Percentiles rank a stretch among this genome's conserved stretches.
phyloP scores from a whole-genome alignment of 257 asterid genomes.

The Jasminum sambac region DNA sequence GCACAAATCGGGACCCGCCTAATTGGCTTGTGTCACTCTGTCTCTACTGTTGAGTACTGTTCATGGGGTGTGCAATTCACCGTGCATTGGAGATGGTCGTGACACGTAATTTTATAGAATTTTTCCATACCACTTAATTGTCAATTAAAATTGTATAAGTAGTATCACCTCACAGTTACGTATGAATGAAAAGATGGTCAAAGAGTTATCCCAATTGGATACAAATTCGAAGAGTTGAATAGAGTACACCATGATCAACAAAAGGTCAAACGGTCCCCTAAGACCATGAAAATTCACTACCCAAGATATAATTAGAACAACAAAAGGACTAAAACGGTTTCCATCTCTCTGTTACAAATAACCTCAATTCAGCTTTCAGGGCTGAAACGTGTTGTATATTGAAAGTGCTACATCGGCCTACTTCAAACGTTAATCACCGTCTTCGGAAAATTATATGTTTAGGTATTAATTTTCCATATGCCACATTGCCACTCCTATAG shows the following conservation, averaged over 20 bases:
- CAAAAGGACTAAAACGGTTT: background rate
- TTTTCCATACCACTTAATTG: too few relatives aligned
- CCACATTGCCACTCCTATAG: slow-evolving; percentile 79
- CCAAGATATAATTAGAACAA: background rate
- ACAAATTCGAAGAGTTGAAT: background rate
- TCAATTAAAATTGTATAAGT: too few relatives aligned
- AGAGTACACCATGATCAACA: background rate
- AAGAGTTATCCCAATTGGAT: background rate
- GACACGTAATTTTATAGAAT: too few relatives aligned
- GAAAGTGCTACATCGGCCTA: background rate
- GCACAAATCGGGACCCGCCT: too few relatives aligned
- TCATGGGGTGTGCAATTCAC: too few relatives aligned
- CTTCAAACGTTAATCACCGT: background rate
- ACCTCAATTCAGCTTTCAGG: background rate
- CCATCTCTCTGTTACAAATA: background rate
- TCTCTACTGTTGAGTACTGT: too few relatives aligned
- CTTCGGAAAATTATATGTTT: slow-evolving; percentile 21
- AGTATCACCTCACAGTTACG: too few relatives aligned
- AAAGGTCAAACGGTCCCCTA: background rate
- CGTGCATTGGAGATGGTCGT: too few relatives aligned
- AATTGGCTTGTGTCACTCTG: too few relatives aligned
- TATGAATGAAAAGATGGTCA: background rate
- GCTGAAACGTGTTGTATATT: background rate
- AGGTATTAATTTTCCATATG: slow-evolving; percentile 70
- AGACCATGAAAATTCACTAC: background rate